Base-by-base conservation (phyloP, 2,329 filamentous ascomycete species). In the Diplodia intermedia region DNA sequence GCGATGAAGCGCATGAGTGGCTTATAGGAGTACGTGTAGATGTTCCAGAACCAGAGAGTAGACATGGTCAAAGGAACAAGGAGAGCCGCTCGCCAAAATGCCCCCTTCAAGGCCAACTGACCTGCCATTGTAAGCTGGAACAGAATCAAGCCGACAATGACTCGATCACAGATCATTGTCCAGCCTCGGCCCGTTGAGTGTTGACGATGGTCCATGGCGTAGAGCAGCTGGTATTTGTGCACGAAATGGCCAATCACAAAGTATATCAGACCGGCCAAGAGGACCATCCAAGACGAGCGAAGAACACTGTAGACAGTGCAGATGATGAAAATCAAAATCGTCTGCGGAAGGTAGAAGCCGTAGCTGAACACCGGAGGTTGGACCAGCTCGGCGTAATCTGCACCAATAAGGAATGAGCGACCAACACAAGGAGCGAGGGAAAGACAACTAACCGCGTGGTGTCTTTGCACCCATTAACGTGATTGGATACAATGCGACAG, bases 121-220 rank as follows among this genome's bases (percentile, higher is more conserved):
- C 94, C 94, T 26, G 92, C 90, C 86, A 97, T 95, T 56, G 95
- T 93, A 26, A 97, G 80, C 78, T 99, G 93, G 75, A 97, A 97
- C 52, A 98, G 88, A 2, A 96, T 81, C 11, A 97, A 81, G 1
- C 95, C 95, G 29, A 97, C 83, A 67, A 98, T 88, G 69, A 97
- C 86, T 43, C 95, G 91, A 75, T 95, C 93, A 80, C 93, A 97
- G 70, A 99, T 97, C 86, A 99, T 97, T 60, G 91, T 90, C 95
- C 95, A 99, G 4, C 94, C 93, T 70, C 91, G 89, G 23, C 96
- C 96, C 0, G 94, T 98, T 18, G 93, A 93, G 76, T 97, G 93
- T 75, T 96, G 93, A 18, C 93, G 91, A 77, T 98, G 94, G 74
- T 98, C 94, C 95, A 99, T 99, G 38, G 95, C 93, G 78, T 99